Evolutionary conservation across 2,329 filamentous ascomycete species (phyloP).

Genomic region (Colletotrichum kahawae): DNA sequence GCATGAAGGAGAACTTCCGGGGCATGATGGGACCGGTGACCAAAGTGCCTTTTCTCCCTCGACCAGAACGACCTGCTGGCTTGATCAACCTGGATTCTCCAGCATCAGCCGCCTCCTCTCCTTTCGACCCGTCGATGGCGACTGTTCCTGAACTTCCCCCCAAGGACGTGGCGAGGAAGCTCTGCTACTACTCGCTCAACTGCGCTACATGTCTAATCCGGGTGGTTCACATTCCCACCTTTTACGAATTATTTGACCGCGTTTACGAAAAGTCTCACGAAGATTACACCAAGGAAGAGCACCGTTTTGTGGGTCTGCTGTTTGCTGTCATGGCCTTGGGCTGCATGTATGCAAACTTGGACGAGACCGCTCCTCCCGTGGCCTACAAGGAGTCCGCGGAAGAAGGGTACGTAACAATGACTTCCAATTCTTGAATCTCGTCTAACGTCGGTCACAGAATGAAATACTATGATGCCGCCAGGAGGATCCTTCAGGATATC

Average conservation of each 20-base stretch:
- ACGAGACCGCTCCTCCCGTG: slow-evolving; percentile 53
- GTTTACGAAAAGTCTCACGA: slow-evolving; percentile 75
- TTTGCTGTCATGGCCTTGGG: slow-evolving; percentile 76
- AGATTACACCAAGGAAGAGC: slow-evolving; percentile 67
- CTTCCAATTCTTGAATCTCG: not conserved
- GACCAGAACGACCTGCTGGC: slow-evolving; percentile 52
- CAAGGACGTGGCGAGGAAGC: slow-evolving; percentile 55
- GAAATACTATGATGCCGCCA: slow-evolving; percentile 75
- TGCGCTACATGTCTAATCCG: slow-evolving; percentile 66
- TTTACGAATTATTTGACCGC: slow-evolving; percentile 77
- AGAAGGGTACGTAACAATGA: slow-evolving; percentile 53
- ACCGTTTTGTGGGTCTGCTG: slow-evolving; percentile 71
- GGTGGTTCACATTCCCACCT: slow-evolving; percentile 81
- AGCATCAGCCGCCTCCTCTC: slow-evolving; percentile 63
- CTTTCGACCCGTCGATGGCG: slow-evolving; percentile 59
- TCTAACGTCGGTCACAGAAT: slow-evolving; percentile 53
- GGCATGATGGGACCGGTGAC: slow-evolving; percentile 72
- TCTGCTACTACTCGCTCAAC: slow-evolving; percentile 61
- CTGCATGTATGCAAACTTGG: slow-evolving; percentile 70
- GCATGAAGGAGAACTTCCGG: slow-evolving; percentile 87
- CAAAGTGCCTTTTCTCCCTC: slow-evolving; percentile 63
- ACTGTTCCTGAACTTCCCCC: slow-evolving; percentile 73
- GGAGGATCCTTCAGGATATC: slow-evolving; percentile 68
- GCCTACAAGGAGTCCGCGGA: slow-evolving; percentile 58
- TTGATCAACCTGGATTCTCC: slow-evolving; percentile 72